Conservation (phyloP, 2,329 filamentous ascomycete genomes). For the Sporothrix pseudoabietina region DNA sequence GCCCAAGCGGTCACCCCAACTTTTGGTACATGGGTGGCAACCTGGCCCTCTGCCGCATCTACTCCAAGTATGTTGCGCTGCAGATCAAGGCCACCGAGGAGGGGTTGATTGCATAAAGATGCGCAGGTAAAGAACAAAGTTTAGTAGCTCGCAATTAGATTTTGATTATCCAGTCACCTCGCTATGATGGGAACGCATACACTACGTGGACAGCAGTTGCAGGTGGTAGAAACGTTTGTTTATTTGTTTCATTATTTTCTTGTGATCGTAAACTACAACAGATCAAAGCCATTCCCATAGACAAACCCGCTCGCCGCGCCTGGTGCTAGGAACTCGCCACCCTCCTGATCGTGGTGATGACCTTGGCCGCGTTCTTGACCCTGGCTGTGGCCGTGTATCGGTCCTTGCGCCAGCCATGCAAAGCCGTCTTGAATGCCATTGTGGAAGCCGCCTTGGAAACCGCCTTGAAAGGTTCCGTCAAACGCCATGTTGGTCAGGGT, state of each 20-base stretch:
- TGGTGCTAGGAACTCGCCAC: background rate
- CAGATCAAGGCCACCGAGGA: conserved; percentile 51
- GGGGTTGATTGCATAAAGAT: conserved; percentile 17
- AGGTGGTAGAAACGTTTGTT: too few species aligned
- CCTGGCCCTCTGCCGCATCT: conserved; percentile 62
- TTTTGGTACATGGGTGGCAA: conserved; percentile 70
- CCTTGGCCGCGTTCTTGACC: background rate
- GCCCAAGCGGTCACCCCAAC: conserved; percentile 61
- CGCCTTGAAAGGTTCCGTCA: background rate
- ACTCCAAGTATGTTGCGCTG: conserved; percentile 55
- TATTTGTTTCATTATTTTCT: too few species aligned
- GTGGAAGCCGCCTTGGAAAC: background rate
- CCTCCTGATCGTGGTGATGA: background rate
- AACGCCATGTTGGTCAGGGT: background rate
- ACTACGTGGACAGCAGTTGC: too few species aligned
- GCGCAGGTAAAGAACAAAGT: too few species aligned
- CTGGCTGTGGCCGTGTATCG: background rate
- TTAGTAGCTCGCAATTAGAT: too few species aligned
- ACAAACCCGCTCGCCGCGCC: background rate
- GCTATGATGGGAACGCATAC: too few species aligned
- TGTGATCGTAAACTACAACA: background rate
- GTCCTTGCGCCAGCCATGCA: background rate
- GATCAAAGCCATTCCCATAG: conserved; percentile 8
- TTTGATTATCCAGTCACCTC: too few species aligned
- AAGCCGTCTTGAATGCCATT: background rate